Base-by-base conservation (phyloP, 768 basidiomycete species). In the Termitomyces titanicus region DNA sequence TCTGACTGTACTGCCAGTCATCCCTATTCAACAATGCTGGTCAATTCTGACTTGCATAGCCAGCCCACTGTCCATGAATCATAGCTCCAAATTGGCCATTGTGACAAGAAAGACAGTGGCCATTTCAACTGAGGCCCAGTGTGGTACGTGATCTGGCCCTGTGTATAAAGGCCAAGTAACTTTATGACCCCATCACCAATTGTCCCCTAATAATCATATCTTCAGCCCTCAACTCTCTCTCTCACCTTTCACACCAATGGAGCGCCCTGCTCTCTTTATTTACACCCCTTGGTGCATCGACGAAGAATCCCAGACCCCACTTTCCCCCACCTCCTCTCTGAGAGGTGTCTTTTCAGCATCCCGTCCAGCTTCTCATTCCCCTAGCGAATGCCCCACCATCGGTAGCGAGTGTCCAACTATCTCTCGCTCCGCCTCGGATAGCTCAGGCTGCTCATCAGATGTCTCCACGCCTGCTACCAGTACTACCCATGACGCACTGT, bases 261-360 rank as follows among this genome's bases (percentile, higher is more conserved):
- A 24, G 25, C 15, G 13, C 6, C 27, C 53, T 24, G 22, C 50
- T 12, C 18, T 55, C 9, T 53, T 48, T 33, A 35, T 53, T 6
- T 45, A 56, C 52, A 45, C 43, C 37, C 46, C 57, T 13, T 40
- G 46, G 25, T 55, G 44, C 24, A 25, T 42, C 13, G 44, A 53
- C 27, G 38, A 50, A 15, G 38, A 53, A 31, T 27, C 33, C 18
- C 53, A 47, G 24, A 40, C 51, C 0, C 44, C 56, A 5, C 56
- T 50, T 46, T 63, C 62, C n/a, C 60, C 62, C 15, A 54, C 58
- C n/a, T 63, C 62, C 12, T 63, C 62, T 29, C 18, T 61, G 20
- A 63, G 56, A 49, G 60, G 53, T 2, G 53, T 56, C 37, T 63
- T 61, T 42, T 51, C 50, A 3, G 57, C 53, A 37, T 63, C 60